Base-by-base conservation (phyloP, 129 eudicot species). In the Flaveria linearis region DNA sequence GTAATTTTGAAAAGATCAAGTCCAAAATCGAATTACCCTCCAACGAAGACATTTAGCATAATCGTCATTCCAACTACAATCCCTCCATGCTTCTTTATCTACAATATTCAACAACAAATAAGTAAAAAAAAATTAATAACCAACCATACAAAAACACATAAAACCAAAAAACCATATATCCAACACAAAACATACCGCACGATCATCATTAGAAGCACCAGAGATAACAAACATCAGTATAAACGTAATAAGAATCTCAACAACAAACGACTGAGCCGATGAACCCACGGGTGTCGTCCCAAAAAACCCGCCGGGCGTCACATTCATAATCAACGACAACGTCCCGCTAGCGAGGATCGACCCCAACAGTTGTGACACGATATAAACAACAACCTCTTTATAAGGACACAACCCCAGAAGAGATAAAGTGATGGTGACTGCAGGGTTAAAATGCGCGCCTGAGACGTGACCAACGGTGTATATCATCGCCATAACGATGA, bases 11-110 rank as follows among this genome's bases (percentile, higher is more conserved):
- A 10, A 26, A 61, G 7, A 16, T 15, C 13, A 56, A 56, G 20
- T 62, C 7, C 1, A 66, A 18, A 7, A 39, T 28, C 20, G 10
- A 14, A 49, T 50, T 73, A 93, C 98, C 98, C 98, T 28, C 91
- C 96, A 10, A 91, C 96, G 30, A 94, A 87, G 13, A 89, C 97
- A 79, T 89, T 87, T n/a, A 94, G 39, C 83, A 82, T 83, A 20
- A 94, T 86, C 8, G 96, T 87, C 97, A 94, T 89, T 57, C 99
- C 99, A 86, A 94, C 82, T 4, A 70, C 87, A 25, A 91, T 30
- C n/a, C 99, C 99, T 16, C 80, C 93, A 18, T 87, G 80, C 66
- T 89, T 81, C 70, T 86, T 87, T 7, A 80, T 67, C 97, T 93
- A 83, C 65, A 83, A 64, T 3, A 51, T 67, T 10, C 8, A 33